A percentile compares a stretch with the other conserved stretches of the same genome.
phyloP scores from a whole-genome alignment of 2,329 filamentous ascomycete genomes.

The Chrysoporthe puriensis region DNA sequence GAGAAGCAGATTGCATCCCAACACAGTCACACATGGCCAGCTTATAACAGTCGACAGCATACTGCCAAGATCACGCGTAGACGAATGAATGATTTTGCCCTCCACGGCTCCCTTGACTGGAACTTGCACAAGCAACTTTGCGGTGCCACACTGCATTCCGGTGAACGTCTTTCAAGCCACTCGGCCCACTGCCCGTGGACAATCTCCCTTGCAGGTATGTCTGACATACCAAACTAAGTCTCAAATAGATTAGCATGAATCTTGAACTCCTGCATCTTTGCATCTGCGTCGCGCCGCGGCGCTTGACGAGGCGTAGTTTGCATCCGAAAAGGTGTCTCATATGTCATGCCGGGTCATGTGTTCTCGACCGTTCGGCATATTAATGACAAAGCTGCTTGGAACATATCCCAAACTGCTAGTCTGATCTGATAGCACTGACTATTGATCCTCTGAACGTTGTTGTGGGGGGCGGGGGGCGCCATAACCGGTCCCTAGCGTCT shows the following conservation, averaged over 20 bases:
- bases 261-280: background rate
- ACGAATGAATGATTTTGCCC: background rate
- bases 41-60: background rate
- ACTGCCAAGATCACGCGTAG: background rate
- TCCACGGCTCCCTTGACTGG: slow-evolving; percentile 8
- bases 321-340: background rate
- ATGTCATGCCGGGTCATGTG: background rate
- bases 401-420: background rate
- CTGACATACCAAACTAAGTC: background rate
- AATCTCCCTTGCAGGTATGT: slow-evolving; percentile 8
- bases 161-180: background rate
- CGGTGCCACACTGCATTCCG: slow-evolving; percentile 4
- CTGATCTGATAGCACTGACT: background rate
- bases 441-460: background rate
- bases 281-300: background rate
- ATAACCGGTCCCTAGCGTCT: background rate
- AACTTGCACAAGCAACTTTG: background rate
- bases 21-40: background rate
- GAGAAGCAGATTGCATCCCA: too few relatives aligned
- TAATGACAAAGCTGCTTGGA: background rate
- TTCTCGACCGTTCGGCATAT: background rate
- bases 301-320: background rate
- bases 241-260: background rate
- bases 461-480: background rate
- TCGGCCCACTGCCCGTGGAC: background rate